Conservation (phyloP, 208 protist species). For the Crithidia sp. region DNA sequence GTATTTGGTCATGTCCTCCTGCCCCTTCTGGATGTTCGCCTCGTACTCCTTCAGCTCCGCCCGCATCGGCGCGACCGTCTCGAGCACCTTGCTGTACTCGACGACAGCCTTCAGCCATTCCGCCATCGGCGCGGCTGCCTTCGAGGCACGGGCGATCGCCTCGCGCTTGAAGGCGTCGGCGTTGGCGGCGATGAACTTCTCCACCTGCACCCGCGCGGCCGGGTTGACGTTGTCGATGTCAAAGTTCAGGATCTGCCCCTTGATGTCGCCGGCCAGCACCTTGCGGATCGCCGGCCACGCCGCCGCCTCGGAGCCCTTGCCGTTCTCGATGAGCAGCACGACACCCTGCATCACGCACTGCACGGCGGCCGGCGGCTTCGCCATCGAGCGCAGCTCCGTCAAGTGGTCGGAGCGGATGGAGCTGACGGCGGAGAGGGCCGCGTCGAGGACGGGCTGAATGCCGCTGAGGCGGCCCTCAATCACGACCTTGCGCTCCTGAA, state of each 20-base stretch:
- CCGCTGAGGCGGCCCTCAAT: conserved; percentile 94
- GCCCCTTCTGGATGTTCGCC: conserved; percentile 77
- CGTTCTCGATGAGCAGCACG: conserved; percentile 92
- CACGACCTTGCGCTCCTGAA: conserved; percentile 86
- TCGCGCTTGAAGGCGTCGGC: conserved; percentile 93
- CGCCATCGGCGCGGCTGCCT: conserved; percentile 96
- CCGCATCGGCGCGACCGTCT: conserved; percentile 92
- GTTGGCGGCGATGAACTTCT: conserved; percentile 89
- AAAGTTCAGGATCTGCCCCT: conserved; percentile 96
- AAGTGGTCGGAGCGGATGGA: conserved; percentile 94
- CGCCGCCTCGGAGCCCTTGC: conserved; percentile 75
- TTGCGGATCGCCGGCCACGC: conserved; percentile 95
- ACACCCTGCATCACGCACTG: conserved; percentile 97
- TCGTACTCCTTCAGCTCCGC: conserved; percentile 85
- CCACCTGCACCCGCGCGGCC: conserved; percentile 74
- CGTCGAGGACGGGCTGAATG: conserved; percentile 96
- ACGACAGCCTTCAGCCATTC: conserved; percentile 97
- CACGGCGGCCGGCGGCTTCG: conserved; percentile 94
- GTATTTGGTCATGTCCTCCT: conserved; percentile 91
- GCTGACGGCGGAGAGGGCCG: conserved; percentile 93
- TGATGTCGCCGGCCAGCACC: conserved; percentile 94
- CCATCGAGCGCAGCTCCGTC: conserved; percentile 96
- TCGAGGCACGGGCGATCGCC: conserved; percentile 92
- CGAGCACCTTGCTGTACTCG: conserved; percentile 96
- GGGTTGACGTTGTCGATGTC: conserved; percentile 89